These are phyloP conservation scores for Letharia columbiana DNA, from an alignment of 495 filamentous ascomycete genomes.

Conservation along the genomic window DNA sequence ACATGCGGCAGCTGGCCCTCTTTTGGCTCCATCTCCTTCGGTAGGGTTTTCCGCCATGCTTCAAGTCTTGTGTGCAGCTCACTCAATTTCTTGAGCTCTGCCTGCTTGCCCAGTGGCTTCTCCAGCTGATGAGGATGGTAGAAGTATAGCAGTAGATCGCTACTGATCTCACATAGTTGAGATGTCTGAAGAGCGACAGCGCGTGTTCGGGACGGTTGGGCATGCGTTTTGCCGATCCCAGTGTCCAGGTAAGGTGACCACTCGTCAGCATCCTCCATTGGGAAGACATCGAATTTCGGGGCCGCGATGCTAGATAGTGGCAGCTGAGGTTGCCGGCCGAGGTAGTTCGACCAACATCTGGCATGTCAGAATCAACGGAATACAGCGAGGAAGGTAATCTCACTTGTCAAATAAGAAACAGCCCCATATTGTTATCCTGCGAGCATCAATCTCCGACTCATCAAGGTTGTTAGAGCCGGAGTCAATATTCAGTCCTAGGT, in stretches of 20 bases:
- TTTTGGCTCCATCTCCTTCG: constrained; percentile 77
- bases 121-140: constrained; percentile 69
- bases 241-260: constrained; percentile 89
- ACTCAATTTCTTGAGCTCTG: constrained; percentile 87
- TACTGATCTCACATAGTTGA: constrained; percentile 82
- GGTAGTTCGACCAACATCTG: constrained; percentile 95
- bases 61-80: constrained; percentile 87
- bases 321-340: constrained; percentile 85
- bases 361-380: constrained; percentile 2
- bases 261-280: constrained; percentile 69
- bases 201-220: constrained; percentile 76
- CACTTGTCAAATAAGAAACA: constrained; percentile 95
- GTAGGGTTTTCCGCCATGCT: constrained; percentile 80
- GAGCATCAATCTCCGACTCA: constrained; percentile 80
- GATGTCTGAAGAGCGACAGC: constrained; percentile 76
- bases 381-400: constrained; percentile 17
- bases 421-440: constrained; percentile 95
- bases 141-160: constrained; percentile 80
- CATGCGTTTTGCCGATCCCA: constrained; percentile 57
- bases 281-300: constrained; percentile 86
- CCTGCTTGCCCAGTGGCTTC: constrained; percentile 52
- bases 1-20: constrained; percentile 84
- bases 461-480: constrained; percentile 53
- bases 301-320: constrained; percentile 67
- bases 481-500: constrained; percentile 89